Evolutionary conservation across 106 monocot species (phyloP).

Genomic region (Dendrobium nobile): DNA sequence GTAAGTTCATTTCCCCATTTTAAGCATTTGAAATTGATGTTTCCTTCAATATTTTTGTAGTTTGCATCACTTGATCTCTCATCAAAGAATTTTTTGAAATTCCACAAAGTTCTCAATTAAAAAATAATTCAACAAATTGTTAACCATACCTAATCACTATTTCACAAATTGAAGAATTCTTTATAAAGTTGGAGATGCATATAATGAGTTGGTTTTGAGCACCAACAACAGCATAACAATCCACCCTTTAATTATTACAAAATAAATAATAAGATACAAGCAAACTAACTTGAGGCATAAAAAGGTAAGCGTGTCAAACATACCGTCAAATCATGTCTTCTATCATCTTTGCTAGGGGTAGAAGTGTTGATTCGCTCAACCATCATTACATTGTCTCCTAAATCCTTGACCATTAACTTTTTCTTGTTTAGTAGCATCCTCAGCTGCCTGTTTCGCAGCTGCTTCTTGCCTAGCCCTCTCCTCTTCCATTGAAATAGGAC

Average conservation of each 20-base stretch:
- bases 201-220: neutral
- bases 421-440: conserved; percentile 63
- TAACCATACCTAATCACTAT: neutral
- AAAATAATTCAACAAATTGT: neutral
- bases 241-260: neutral
- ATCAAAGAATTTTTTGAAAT: neutral
- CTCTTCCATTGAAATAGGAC: conserved; percentile 77
- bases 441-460: conserved; percentile 87
- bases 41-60: neutral
- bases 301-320: conserved; percentile 2
- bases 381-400: conserved; percentile 53
- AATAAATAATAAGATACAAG: neutral
- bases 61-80: neutral
- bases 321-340: conserved; percentile 49
- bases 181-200: neutral
- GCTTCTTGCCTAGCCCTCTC: conserved; percentile 98
- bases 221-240: neutral
- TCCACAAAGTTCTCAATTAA: neutral
- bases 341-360: conserved; percentile 29
- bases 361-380: conserved; percentile 35
- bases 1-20: too few species aligned
- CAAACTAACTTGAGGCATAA: neutral
- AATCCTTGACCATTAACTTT: conserved; percentile 38
- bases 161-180: neutral
- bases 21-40: neutral